Evolutionary conservation across 306 rosid genomes (phyloP).

Genomic region (Fragaria vesca): DNA sequence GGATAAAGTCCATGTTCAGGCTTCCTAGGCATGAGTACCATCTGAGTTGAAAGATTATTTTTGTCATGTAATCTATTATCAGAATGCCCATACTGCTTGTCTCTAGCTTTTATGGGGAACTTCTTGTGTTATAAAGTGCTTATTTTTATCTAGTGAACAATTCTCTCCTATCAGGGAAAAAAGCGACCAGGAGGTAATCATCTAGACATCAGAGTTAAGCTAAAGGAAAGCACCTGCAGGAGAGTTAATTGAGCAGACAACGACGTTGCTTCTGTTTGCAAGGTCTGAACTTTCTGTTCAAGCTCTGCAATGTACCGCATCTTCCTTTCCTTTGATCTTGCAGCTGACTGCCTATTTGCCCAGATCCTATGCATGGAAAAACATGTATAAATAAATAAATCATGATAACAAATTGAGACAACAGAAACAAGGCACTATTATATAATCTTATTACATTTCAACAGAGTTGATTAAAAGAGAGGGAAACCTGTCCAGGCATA

Average conservation of each 20-base stretch:
- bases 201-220: conserved; percentile 4
- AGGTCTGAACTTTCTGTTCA: conserved; percentile 90
- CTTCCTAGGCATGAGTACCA: neutral
- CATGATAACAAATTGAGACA: conserved; percentile 5
- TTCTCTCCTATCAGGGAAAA: neutral
- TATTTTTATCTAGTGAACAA: neutral
- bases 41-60: neutral
- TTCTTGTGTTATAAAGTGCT: neutral
- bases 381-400: conserved; percentile 15
- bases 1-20: neutral
- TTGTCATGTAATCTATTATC: neutral
- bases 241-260: conserved; percentile 91
- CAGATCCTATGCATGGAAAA: conserved; percentile 61
- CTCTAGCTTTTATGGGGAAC: neutral
- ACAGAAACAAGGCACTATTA: neutral
- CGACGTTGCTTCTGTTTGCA: conserved; percentile 95
- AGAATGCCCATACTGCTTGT: neutral
- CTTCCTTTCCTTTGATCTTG: conserved; percentile 97
- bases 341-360: conserved; percentile 99
- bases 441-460: neutral
- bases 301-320: conserved; percentile 95
- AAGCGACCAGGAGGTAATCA: neutral
- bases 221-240: conserved; percentile 60
- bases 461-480: neutral
- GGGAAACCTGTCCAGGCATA: neutral